A percentile compares a stretch with the other conserved stretches of the same genome.
These are phyloP conservation scores for Colletotrichum lini DNA, from an alignment of 2,329 filamentous ascomycete species.

Conservation along the genomic window DNA sequence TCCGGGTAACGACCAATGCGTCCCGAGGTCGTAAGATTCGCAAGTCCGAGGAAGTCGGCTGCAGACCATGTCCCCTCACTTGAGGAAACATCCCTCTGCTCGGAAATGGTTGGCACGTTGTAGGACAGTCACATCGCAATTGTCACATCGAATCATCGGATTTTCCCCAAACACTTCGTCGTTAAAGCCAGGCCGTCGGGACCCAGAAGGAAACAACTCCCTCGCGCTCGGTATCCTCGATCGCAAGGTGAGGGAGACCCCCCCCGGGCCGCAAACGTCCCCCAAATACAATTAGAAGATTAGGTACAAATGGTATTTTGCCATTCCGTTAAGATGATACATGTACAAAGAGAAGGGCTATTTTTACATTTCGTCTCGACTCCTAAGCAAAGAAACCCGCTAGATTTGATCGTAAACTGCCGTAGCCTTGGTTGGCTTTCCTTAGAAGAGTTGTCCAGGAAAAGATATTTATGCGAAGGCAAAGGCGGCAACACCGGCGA, in stretches of 20 bases:
- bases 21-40: background rate
- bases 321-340: conserved; percentile 45
- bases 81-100: conserved; percentile 3
- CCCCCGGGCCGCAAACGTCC: background rate
- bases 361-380: conserved; percentile 52
- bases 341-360: conserved; percentile 43
- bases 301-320: conserved; percentile 57
- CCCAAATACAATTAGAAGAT: conserved; percentile 62
- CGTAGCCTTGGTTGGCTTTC: conserved; percentile 58
- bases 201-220: background rate
- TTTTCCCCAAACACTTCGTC: conserved; percentile 39
- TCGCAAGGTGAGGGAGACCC: background rate
- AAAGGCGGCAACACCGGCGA: conserved; percentile 68
- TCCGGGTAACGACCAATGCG: background rate
- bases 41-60: conserved; percentile 25
- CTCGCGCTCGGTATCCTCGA: conserved; percentile 24
- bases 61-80: conserved; percentile 31
- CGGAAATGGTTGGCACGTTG: too few relatives aligned
- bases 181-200: conserved; percentile 39
- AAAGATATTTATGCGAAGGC: conserved; percentile 66
- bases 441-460: conserved; percentile 50
- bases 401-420: conserved; percentile 55
- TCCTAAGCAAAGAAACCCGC: conserved; percentile 46
- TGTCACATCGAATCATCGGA: background rate
- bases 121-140: background rate